A percentile compares a stretch with the other conserved stretches of the same genome.
phyloP scores from a whole-genome alignment of 805 yeast species.

The Ogataea nakhonphanomensis region DNA sequence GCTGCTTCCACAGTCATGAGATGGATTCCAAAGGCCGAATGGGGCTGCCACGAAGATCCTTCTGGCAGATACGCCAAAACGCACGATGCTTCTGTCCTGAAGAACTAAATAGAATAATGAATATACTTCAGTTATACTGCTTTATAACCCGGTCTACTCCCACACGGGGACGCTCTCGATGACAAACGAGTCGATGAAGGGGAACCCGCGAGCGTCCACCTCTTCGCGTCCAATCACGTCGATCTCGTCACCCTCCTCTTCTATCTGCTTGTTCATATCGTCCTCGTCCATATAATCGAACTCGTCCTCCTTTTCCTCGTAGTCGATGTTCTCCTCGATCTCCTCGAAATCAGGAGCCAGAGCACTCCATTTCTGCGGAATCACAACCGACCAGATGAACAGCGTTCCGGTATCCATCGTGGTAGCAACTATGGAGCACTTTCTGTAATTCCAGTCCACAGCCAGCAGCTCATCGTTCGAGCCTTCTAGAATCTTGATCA shows the following conservation, averaged over 20 bases:
- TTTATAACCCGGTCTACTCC: too few relatives aligned
- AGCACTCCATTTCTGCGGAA: slow-evolving; percentile 95
- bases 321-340: slow-evolving; percentile 85
- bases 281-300: slow-evolving; percentile 77
- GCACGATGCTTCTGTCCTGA: slow-evolving; percentile 65
- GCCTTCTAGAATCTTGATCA: slow-evolving; percentile 85
- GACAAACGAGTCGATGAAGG: slow-evolving; percentile 51
- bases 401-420: slow-evolving; percentile 84
- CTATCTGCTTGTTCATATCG: slow-evolving; percentile 54
- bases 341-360: slow-evolving; percentile 95
- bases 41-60: slow-evolving; percentile 99
- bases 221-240: slow-evolving; percentile 66
- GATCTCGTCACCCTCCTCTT: slow-evolving; percentile 55
- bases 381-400: slow-evolving; percentile 75
- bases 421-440: slow-evolving; percentile 73
- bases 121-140: background rate
- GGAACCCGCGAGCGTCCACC: slow-evolving; percentile 72
- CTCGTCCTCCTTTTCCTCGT: slow-evolving; percentile 87
- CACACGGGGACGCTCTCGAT: slow-evolving; percentile 35
- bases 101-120: slow-evolving; percentile 3
- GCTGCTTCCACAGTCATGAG: slow-evolving; percentile 97
- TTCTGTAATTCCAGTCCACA: slow-evolving; percentile 79
- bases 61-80: slow-evolving; percentile 94
- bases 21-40: slow-evolving; percentile 99
- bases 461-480: slow-evolving; percentile 84